Percentiles rank a stretch among this genome's conserved stretches.
phyloP scores from a whole-genome alignment of 2,329 filamentous ascomycete species.

The Exophiala bonariae region DNA sequence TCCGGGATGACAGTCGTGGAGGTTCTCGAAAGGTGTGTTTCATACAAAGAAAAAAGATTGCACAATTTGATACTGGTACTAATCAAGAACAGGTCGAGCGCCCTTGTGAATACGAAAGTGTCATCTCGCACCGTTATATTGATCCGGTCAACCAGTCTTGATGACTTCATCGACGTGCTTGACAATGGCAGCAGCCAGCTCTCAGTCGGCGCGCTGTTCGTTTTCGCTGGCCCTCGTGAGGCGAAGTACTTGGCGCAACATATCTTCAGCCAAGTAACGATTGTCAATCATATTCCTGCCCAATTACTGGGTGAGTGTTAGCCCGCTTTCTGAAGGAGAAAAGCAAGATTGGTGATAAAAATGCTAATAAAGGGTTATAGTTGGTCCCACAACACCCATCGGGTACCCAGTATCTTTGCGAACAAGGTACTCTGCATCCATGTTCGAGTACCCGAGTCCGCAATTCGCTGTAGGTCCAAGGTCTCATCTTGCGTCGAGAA shows the following conservation, averaged over 20 bases:
- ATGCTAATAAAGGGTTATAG: constrained; percentile 4
- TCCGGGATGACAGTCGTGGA: too few relatives aligned
- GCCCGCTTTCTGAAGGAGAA: too few relatives aligned
- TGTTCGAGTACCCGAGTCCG: constrained; percentile 12
- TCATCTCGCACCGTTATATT: constrained; percentile 23
- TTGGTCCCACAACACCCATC: constrained; percentile 9
- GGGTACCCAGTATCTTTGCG: constrained; percentile 5
- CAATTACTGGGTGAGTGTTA: constrained; percentile 49
- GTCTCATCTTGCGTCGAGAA: too few relatives aligned
- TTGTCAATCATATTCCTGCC: constrained; percentile 59
- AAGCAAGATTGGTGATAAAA: neutral
- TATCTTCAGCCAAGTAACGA: constrained; percentile 50
- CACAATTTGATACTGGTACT: too few relatives aligned
- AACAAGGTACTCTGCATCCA: neutral
- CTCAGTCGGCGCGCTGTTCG: constrained; percentile 49
- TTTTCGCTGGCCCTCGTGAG: constrained; percentile 50
- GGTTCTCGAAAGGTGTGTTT: too few relatives aligned
- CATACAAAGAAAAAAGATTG: too few relatives aligned
- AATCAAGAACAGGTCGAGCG: too few relatives aligned
- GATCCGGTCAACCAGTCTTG: constrained; percentile 50
- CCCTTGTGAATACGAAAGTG: neutral
- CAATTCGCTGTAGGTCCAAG: too few relatives aligned
- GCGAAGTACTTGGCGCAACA: constrained; percentile 63
- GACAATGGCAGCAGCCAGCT: constrained; percentile 30
- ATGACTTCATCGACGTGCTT: constrained; percentile 54